Percentiles rank a stretch among this genome's conserved stretches.
phyloP scores from a whole-genome alignment of 2,329 filamentous ascomycete genomes.

The Plectosphaerella sp. region DNA sequence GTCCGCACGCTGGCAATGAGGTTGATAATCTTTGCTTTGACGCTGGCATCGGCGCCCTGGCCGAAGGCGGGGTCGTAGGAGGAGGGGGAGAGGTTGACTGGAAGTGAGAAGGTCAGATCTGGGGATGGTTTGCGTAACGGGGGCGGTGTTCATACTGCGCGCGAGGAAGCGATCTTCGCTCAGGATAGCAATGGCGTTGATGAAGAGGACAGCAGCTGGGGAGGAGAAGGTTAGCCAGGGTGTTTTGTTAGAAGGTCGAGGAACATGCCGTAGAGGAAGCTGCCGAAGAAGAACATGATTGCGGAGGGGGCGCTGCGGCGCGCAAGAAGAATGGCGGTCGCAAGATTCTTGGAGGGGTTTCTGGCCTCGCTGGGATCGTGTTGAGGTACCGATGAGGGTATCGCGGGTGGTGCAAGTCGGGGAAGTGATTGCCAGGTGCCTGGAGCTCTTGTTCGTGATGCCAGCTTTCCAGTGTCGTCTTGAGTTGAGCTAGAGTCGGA shows the following conservation, averaged over 20 bases:
- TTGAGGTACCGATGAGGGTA: neutral
- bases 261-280: conserved; percentile 59
- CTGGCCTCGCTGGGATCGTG: neutral
- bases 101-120: neutral
- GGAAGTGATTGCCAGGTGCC: neutral
- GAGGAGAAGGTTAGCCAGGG: neutral
- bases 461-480: neutral
- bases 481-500: neutral
- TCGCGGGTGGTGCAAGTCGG: neutral
- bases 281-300: conserved; percentile 64
- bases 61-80: conserved; percentile 76
- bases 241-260: too few relatives aligned
- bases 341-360: neutral
- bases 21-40: conserved; percentile 84
- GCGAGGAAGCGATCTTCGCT: conserved; percentile 91
- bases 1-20: conserved; percentile 87
- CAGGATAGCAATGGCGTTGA: conserved; percentile 90
- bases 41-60: conserved; percentile 64
- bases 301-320: neutral
- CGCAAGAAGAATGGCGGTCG: neutral
- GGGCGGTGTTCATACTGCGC: conserved; percentile 41
- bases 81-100: conserved; percentile 70
- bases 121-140: neutral
- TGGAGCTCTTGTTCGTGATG: neutral
- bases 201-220: conserved; percentile 71